phyloP scores from a whole-genome alignment of 805 yeast species.

The Candida andamanensis region DNA sequence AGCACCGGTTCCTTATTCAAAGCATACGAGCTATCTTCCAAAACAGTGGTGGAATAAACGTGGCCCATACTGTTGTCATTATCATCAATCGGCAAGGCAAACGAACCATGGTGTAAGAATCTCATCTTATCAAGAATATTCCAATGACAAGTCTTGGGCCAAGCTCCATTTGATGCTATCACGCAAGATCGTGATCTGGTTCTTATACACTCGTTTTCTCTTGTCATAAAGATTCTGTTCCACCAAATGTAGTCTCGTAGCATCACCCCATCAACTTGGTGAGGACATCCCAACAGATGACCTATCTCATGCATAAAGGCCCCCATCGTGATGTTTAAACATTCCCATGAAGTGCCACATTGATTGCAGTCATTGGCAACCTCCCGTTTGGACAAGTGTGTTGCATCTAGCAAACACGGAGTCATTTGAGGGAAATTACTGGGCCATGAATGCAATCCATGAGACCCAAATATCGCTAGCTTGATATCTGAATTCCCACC shows the following conservation, averaged over 20 bases:
- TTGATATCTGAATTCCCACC: constrained; percentile 71
- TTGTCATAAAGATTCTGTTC: constrained; percentile 75
- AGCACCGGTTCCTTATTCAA: constrained; percentile 17
- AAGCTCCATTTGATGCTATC: constrained; percentile 32
- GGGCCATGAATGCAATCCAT: constrained; percentile 93
- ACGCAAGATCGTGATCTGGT: constrained; percentile 44
- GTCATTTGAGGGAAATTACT: constrained; percentile 64
- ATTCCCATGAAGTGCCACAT: constrained; percentile 88
- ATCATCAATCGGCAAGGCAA: constrained; percentile 61
- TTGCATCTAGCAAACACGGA: constrained; percentile 67
- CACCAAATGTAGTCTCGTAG: constrained; percentile 75
- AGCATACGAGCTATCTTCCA: constrained; percentile 12
- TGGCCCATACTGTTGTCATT: constrained; percentile 23
- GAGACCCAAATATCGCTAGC: constrained; percentile 91
- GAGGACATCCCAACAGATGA: constrained; percentile 87
- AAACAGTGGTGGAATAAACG: constrained; percentile 26
- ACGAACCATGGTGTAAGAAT: constrained; percentile 76
- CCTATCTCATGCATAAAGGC: constrained; percentile 97
- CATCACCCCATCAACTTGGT: constrained; percentile 88
- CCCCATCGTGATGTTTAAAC: constrained; percentile 78
- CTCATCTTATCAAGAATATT: constrained; percentile 73
- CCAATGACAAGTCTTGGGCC: constrained; percentile 78
- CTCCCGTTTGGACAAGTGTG: constrained; percentile 52
- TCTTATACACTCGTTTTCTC: constrained; percentile 56
- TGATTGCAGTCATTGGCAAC: constrained; percentile 90